A percentile compares a stretch with the other conserved stretches of the same genome.
Evolutionary conservation across 352 stramenopile genomes (phyloP).

Genomic region (Albugo laibachii): DNA sequence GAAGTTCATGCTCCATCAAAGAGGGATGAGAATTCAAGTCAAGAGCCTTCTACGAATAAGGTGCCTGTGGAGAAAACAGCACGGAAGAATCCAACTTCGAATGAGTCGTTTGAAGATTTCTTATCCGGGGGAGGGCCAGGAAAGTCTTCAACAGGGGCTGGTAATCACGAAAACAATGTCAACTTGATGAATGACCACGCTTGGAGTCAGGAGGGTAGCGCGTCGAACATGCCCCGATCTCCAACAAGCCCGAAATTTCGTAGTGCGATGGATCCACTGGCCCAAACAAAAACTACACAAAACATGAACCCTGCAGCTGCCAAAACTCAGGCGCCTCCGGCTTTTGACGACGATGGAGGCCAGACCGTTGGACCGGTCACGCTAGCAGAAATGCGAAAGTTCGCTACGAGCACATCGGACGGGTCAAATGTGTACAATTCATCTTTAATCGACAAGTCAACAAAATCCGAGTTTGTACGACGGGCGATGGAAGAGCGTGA

Average conservation of each 20-base stretch:
- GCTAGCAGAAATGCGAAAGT: constrained; percentile 64
- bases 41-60: too few species aligned
- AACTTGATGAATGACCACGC: constrained; percentile 54
- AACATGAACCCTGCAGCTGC: background rate
- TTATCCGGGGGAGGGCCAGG: constrained; percentile 25
- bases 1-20: too few species aligned
- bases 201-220: constrained; percentile 17
- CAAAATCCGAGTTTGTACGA: constrained; percentile 50
- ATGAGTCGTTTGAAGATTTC: constrained; percentile 37
- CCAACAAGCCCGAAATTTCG: constrained; percentile 23
- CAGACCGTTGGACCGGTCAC: constrained; percentile 68
- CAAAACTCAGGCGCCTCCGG: background rate
- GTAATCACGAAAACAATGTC: constrained; percentile 15
- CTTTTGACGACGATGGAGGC: constrained; percentile 53
- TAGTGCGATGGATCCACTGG: constrained; percentile 43
- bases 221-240: constrained; percentile 7
- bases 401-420: constrained; percentile 36
- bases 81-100: too few species aligned
- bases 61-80: too few species aligned
- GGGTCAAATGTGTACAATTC: constrained; percentile 75
- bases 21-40: too few species aligned
- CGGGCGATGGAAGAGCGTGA: constrained; percentile 73
- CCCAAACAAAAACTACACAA: constrained; percentile 1
- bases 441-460: constrained; percentile 67
- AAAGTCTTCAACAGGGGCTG: constrained; percentile 2